These are phyloP conservation scores for Xylaria sp. DNA, from an alignment of 2,329 filamentous ascomycete genomes.

Conservation along the genomic window DNA sequence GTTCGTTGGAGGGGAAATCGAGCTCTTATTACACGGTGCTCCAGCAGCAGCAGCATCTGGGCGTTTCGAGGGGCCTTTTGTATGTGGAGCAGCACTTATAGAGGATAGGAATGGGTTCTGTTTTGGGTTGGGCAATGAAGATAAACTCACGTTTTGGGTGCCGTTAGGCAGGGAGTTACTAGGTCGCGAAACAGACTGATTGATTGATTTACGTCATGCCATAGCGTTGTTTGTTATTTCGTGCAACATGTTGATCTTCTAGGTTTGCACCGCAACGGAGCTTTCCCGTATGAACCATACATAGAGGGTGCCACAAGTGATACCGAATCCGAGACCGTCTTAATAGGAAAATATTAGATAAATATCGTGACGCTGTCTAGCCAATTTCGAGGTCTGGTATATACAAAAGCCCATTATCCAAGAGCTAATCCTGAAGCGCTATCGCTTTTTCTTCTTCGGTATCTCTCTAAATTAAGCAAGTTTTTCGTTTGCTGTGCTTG, in stretches of 20 bases:
- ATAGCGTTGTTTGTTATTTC: neutral
- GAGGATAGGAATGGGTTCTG: slow-evolving; percentile 26
- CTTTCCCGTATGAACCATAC: slow-evolving; percentile 3
- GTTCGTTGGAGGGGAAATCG: slow-evolving; percentile 11
- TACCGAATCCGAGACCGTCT: slow-evolving; percentile 10
- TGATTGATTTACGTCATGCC: slow-evolving; percentile 4
- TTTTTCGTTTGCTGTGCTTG: slow-evolving; percentile 19
- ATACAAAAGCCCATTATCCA: slow-evolving; percentile 25
- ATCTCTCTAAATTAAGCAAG: slow-evolving; percentile 13
- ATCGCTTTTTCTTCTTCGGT: neutral
- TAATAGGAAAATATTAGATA: neutral
- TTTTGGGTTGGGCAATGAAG: slow-evolving; percentile 23
- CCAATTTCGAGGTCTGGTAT: slow-evolving; percentile 11
- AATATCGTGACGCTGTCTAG: slow-evolving; percentile 8
- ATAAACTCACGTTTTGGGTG: slow-evolving; percentile 21
- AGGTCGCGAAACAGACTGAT: slow-evolving; percentile 19
- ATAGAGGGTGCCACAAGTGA: slow-evolving; percentile 7
- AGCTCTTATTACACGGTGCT: slow-evolving; percentile 21
- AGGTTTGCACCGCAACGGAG: slow-evolving; percentile 3
- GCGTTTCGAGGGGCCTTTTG: slow-evolving; percentile 39
- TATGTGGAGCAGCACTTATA: slow-evolving; percentile 37
- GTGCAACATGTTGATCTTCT: neutral
- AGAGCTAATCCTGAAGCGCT: neutral
- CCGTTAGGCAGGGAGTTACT: slow-evolving; percentile 19
- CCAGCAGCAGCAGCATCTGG: slow-evolving; percentile 33